Base-by-base conservation (phyloP, 495 filamentous ascomycete species). In the Parathielavia appendiculata region DNA sequence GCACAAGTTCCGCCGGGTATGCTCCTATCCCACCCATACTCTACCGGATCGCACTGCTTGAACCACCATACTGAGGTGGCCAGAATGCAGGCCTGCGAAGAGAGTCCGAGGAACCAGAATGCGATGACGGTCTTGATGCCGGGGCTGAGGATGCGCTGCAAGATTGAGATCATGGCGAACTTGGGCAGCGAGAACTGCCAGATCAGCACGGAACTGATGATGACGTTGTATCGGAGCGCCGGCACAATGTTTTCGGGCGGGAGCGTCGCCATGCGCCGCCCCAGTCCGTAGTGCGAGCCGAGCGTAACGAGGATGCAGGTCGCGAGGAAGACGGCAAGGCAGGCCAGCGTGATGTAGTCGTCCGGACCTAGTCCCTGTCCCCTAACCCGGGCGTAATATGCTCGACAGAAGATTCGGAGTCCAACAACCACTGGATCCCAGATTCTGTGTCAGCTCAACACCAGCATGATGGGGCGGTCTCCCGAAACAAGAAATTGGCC, bases 321-420 rank as follows among this genome's bases (percentile, higher is more conserved):
- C 1, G 23, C 48, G 32, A 58, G 32, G 46, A 58, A 51, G 48
- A 58, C 56, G 39, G 23, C 38, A 10, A 58, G 47, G 40, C 56
- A 58, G 39, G 13, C 11, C 16, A 58, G 22, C 10, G 56, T 58
- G 56, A 58, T 58, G 47, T 45, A 52, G 56, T 58, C 56, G 56
- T 58, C 56, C 22, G 45, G 3, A 9, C 56, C 56, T 17, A 58
- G 56, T 3, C 56, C 56, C 3, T 26, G 8, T 0, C 48, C 48
- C n/a, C 20, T 44, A 11, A 23, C 36, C 23, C 13, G 5, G 23
- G 39, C 35, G n/a, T 45, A 54, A 12, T 9, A 26, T 4, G 38
- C 47, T 10, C 56, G 20, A 23, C 48, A 52, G 19, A 51, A 58
- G 30, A 52, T 48, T 30, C 56, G 56, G 17, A 58, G 48, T 5